Conservation (phyloP, 345 rosid genomes). For the Microthlaspi erraticum region DNA sequence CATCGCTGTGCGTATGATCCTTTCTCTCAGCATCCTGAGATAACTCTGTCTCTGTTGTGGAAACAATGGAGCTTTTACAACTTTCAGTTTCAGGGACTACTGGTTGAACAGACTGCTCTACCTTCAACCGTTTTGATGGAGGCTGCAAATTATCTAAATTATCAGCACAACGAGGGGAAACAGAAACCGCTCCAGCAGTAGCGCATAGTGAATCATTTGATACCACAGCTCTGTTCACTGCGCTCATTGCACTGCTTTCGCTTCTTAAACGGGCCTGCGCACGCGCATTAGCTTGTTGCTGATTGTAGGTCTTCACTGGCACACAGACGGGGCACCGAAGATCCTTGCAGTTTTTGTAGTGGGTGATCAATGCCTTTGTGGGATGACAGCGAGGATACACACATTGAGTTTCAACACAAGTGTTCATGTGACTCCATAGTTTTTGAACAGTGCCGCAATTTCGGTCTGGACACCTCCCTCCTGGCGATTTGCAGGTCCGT, state of each 20-base stretch:
- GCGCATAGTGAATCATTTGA: conserved; percentile 52
- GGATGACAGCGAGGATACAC: conserved; percentile 76
- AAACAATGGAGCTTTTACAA: conserved; percentile 46
- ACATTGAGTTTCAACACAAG: conserved; percentile 64
- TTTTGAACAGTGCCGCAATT: conserved; percentile 66
- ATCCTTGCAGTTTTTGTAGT: conserved; percentile 69
- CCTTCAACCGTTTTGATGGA: conserved; percentile 79
- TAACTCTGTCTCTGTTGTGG: conserved; percentile 48
- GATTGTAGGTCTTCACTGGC: conserved; percentile 67
- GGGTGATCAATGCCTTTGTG: conserved; percentile 68
- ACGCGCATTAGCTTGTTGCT: conserved; percentile 57
- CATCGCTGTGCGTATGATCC: conserved; percentile 51
- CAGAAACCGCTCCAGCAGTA: conserved; percentile 52
- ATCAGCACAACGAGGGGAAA: conserved; percentile 52
- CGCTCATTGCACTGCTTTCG: conserved; percentile 48
- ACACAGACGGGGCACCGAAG: conserved; percentile 84
- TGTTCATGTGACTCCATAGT: conserved; percentile 80
- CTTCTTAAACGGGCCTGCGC: conserved; percentile 49
- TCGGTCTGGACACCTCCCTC: conserved; percentile 77
- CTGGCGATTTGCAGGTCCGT: conserved; percentile 73
- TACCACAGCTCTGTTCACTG: conserved; percentile 50
- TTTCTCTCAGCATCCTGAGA: conserved; percentile 56
- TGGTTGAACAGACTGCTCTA: conserved; percentile 65
- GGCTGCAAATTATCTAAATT: conserved; percentile 66
- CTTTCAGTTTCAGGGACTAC: conserved; percentile 53